Conservation (phyloP, 106 monocot genomes). For the Dioscorea dumetorum region DNA sequence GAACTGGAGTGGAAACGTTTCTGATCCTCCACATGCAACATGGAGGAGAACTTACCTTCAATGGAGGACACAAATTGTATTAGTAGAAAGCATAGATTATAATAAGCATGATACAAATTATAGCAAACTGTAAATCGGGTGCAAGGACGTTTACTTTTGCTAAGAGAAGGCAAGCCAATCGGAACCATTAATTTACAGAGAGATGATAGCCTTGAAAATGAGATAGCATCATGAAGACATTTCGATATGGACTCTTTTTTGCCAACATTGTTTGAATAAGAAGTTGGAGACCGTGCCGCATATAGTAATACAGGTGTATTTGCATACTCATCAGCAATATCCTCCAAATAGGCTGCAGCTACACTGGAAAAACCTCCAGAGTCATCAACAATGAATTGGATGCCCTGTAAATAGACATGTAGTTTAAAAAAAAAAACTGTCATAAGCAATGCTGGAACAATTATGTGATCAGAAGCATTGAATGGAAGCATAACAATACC, state of each 20-base stretch:
- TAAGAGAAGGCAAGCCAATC: conserved; percentile 75
- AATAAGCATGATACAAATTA: background rate
- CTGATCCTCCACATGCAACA: conserved; percentile 53
- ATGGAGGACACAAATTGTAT: conserved; percentile 1
- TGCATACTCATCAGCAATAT: conserved; percentile 76
- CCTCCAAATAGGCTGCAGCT: conserved; percentile 70
- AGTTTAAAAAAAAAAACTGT: too few relatives aligned
- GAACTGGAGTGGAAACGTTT: conserved; percentile 88
- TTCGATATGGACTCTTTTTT: conserved; percentile 39
- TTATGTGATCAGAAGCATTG: too few relatives aligned
- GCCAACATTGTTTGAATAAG: conserved; percentile 23
- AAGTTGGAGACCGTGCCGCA: conserved; percentile 42
- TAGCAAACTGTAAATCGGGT: background rate
- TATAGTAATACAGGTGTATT: conserved; percentile 83
- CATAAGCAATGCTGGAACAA: too few relatives aligned
- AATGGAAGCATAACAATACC: too few relatives aligned
- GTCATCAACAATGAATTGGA: conserved; percentile 89
- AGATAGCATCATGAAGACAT: conserved; percentile 81
- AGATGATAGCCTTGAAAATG: conserved; percentile 73
- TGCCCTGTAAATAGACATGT: conserved; percentile 50
- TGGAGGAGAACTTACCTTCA: conserved; percentile 56
- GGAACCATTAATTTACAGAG: conserved; percentile 71
- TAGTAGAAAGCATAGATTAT: background rate
- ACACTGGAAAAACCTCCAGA: conserved; percentile 81
- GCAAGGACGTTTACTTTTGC: conserved; percentile 41